Conservation (phyloP, 192 early-diverging fungal genomes). For the Coemansia sp. region DNA sequence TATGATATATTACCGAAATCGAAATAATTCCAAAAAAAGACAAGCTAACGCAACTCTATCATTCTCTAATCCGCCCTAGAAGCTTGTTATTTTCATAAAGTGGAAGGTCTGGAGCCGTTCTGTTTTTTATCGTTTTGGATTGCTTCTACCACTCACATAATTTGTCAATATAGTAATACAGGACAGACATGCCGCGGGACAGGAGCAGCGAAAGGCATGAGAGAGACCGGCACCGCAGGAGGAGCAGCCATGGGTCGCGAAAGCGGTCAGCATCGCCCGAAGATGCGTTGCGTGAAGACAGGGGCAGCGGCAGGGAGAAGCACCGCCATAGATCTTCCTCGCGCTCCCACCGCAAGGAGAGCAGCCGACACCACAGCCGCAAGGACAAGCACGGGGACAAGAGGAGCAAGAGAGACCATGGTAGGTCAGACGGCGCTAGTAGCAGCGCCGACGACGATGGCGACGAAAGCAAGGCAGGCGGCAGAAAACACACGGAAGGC, state of each 20-base stretch:
- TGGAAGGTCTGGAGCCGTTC: too few species aligned
- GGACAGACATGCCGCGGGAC: slow-evolving; percentile 4
- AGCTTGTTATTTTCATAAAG: not conserved
- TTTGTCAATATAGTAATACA: not conserved
- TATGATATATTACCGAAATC: too few species aligned
- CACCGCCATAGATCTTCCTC: not conserved
- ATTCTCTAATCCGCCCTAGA: too few species aligned
- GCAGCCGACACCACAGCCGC: not conserved
- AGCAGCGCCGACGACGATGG: too few species aligned
- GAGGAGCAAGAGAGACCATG: not conserved
- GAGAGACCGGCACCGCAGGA: not conserved
- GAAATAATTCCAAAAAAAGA: too few species aligned
- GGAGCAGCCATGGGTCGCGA: slow-evolving; percentile 2
- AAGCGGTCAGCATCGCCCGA: slow-evolving; percentile 2
- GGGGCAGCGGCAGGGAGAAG: not conserved
- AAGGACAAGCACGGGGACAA: not conserved
- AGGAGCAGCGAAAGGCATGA: not conserved
- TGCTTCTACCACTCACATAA: too few species aligned
- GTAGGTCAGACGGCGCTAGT: not conserved
- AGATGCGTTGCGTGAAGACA: not conserved
- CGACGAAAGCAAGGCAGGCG: not conserved
- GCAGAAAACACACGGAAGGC: slow-evolving; percentile 60
- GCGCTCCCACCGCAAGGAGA: slow-evolving; percentile 6
- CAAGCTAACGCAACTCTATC: too few species aligned
- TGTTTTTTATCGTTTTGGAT: not conserved